Evolutionary conservation across 2,329 filamentous ascomycete genomes (phyloP).

Genomic region (Botrytis elliptica): DNA sequence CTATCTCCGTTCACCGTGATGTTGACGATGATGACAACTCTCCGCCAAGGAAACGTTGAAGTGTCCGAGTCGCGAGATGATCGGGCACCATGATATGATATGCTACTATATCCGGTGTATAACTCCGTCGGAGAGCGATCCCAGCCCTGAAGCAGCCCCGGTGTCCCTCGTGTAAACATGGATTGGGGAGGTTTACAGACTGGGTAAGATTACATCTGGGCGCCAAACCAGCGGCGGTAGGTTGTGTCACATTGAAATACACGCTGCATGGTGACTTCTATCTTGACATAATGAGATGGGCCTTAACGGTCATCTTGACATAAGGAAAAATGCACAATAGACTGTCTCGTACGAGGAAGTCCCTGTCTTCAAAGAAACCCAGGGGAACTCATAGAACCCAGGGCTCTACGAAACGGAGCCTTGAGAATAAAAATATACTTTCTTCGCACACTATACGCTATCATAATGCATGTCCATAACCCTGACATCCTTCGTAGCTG

Average conservation of each 20-base stretch:
- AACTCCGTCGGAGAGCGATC: not conserved
- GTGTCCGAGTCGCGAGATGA: not conserved
- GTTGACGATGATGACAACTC: not conserved
- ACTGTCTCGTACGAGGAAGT: not conserved
- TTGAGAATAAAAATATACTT: not conserved
- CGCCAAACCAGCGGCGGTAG: not conserved
- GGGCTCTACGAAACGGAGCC: not conserved
- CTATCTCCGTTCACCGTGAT: not conserved
- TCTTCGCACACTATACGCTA: not conserved
- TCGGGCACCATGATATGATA: not conserved
- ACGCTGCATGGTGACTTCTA: not conserved
- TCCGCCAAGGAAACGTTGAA: not conserved
- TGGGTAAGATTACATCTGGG: not conserved
- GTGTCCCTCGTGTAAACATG: not conserved
- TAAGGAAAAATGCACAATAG: not conserved
- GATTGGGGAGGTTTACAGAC: not conserved
- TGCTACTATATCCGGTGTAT: not conserved
- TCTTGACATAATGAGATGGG: not conserved
- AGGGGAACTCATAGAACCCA: not conserved
- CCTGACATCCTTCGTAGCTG: not conserved
- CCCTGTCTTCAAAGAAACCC: not conserved
- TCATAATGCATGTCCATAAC: not conserved
- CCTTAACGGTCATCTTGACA: not conserved
- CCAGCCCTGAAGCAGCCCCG: not conserved
- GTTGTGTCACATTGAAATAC: slow-evolving; percentile 6